Evolutionary conservation across 371 early-diverging fungal species (phyloP).

Genomic region (Mucor mucedo): DNA sequence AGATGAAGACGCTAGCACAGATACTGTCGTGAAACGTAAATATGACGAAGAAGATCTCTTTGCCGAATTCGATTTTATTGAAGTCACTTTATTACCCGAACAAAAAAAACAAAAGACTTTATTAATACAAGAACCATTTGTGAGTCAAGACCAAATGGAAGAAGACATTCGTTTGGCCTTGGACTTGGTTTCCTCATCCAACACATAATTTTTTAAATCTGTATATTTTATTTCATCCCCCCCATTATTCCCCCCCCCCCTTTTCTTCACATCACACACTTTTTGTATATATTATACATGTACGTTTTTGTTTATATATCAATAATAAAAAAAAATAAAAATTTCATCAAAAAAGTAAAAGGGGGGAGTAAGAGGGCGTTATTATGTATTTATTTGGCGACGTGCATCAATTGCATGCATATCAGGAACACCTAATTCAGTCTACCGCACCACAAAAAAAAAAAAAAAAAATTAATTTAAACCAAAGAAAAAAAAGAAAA

Average conservation of each 20-base stretch:
- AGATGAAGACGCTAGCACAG: slow-evolving; percentile 25
- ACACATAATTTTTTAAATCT: background rate
- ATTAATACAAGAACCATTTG: slow-evolving; percentile 22
- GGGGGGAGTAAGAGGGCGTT: background rate
- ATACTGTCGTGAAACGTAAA: slow-evolving; percentile 13
- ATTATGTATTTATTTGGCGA: slow-evolving; percentile 11
- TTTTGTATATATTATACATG: too few species aligned
- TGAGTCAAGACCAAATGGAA: slow-evolving; percentile 21
- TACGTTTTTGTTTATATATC: too few species aligned
- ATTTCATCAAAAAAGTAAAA: background rate
- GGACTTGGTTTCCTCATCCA: slow-evolving; percentile 23
- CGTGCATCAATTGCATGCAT: slow-evolving; percentile 43
- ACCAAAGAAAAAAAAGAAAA: slow-evolving; percentile 1
- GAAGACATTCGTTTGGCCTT: slow-evolving; percentile 33
- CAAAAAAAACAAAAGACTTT: slow-evolving; percentile 14
- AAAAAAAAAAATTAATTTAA: background rate
- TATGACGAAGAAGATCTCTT: slow-evolving; percentile 30
- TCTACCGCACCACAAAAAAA: slow-evolving; percentile 15
- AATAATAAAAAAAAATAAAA: background rate
- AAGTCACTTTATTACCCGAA: slow-evolving; percentile 23
- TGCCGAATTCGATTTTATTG: slow-evolving; percentile 37
- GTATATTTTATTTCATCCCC: background rate
- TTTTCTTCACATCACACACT: background rate
- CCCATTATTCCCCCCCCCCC: background rate
- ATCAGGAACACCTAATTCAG: slow-evolving; percentile 52